Percentiles rank a stretch among this genome's conserved stretches.
Conservation (phyloP, 495 filamentous ascomycete species). For the Xanthoparmelia taractica region DNA sequence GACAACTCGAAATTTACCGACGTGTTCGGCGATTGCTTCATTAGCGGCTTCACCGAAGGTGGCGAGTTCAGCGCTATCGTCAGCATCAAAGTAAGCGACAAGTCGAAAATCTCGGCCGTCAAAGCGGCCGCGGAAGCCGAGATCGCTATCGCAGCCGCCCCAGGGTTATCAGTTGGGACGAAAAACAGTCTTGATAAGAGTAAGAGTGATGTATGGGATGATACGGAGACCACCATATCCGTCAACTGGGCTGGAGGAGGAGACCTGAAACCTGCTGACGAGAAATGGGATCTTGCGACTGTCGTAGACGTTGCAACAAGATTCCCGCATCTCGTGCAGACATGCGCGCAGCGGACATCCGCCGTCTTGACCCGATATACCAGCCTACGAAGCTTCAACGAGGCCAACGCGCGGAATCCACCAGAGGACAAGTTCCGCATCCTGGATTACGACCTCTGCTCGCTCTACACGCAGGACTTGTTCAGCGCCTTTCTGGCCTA, state of each 20-base stretch:
- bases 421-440: constrained; percentile 28
- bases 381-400: constrained; percentile 30
- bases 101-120: constrained; percentile 28
- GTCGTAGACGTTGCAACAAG: constrained; percentile 29
- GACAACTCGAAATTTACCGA: constrained; percentile 29
- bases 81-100: constrained; percentile 31
- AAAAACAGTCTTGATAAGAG: constrained; percentile 15
- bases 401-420: constrained; percentile 16
- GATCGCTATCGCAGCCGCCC: constrained; percentile 27
- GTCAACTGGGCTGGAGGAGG: constrained; percentile 35
- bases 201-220: constrained; percentile 27
- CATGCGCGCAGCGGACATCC: constrained; percentile 28
- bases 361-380: constrained; percentile 30
- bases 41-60: constrained; percentile 34
- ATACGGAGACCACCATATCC: constrained; percentile 32
- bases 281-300: constrained; percentile 29
- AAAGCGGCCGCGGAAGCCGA: constrained; percentile 32
- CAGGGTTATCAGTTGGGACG: constrained; percentile 21
- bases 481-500: constrained; percentile 33
- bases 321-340: constrained; percentile 31
- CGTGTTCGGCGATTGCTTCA: constrained; percentile 34
- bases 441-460: constrained; percentile 31
- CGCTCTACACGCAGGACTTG: constrained; percentile 31
- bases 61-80: constrained; percentile 34
- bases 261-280: constrained; percentile 29